Evolutionary conservation across 352 stramenopile species (phyloP), one percentile per base, ranked within the genome.

Genomic region (Phytophthora sojae): DNA sequence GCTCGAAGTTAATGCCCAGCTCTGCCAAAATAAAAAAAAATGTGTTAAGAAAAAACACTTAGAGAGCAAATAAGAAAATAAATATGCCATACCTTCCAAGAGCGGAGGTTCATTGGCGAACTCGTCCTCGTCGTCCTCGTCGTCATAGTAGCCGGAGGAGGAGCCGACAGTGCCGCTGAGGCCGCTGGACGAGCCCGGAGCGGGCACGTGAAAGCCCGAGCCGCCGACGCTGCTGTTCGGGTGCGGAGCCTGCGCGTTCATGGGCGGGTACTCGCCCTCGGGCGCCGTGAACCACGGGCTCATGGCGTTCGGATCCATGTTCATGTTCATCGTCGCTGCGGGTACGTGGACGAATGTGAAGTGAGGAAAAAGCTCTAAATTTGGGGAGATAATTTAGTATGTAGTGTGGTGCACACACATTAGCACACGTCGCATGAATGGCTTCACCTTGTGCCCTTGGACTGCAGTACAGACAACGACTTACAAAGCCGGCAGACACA

Each of bases 51-150:
- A 65, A 62, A 42, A 49, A 53, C 15, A 67, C 17, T 42, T 59
- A 7, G 3, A 61, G 14, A 59, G 21, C 44, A 69, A 30, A 26
- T 8, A 51, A 56, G 23, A 47, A 57, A 45, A 51, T 42, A 23
- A 42, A 66, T 64, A 42, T 17, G 14, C 54, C 35, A 57, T 53
- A 94, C 86, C 86, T 92, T 99, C 97, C 49, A 99, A 77, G 3
- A 99, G 86, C 21, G 98, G 98, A 2, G 96, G 94, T 72, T 99
- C 97, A 82, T 99, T 97, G 39, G 97, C 89, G 66, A 98, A 98
- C 64, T 99, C 96, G 45, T 97, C 88, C 15, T 91, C 85, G 62
- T 82, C 81, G 25, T 76, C 67, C 32, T 66, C 71, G 44, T 81
- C 55, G 51, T 77, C 73, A 45, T 79, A 74, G 19, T 67, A 78